phyloP scores from a whole-genome alignment of 2,329 filamentous ascomycete genomes.

The Myotisia sp. region DNA sequence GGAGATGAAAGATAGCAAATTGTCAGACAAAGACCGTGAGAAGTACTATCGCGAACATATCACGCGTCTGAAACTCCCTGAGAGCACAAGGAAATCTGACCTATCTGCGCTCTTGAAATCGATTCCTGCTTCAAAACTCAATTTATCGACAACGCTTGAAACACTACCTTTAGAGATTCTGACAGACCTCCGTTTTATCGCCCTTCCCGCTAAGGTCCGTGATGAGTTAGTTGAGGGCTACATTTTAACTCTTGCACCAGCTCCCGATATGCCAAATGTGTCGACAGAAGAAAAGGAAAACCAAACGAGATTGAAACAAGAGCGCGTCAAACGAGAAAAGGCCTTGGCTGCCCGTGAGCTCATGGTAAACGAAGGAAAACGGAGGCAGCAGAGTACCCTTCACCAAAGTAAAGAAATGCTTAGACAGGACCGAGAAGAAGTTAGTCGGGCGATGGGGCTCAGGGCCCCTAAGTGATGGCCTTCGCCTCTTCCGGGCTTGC shows the following conservation, averaged over 20 bases:
- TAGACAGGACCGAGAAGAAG: conserved; percentile 30
- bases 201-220: conserved; percentile 25
- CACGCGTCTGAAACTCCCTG: conserved; percentile 32
- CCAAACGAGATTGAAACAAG: conserved; percentile 23
- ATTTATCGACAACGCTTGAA: conserved; percentile 27
- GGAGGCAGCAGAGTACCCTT: conserved; percentile 26
- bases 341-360: conserved; percentile 31
- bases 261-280: conserved; percentile 24
- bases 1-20: conserved; percentile 45
- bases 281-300: conserved; percentile 27
- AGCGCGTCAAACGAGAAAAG: conserved; percentile 32
- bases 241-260: conserved; percentile 28
- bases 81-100: conserved; percentile 33
- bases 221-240: conserved; percentile 31
- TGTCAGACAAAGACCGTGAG: conserved; percentile 36
- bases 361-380: conserved; percentile 31
- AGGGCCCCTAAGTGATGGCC: conserved; percentile 28
- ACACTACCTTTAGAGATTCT: conserved; percentile 29
- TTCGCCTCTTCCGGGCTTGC: too few species aligned
- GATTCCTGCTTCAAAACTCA: conserved; percentile 25
- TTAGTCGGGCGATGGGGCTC: conserved; percentile 31
- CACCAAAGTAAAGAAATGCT: conserved; percentile 29
- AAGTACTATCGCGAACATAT: conserved; percentile 37
- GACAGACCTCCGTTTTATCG: conserved; percentile 33
- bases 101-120: conserved; percentile 33